Conservation (phyloP, 495 filamentous ascomycete genomes). For the Daldinia loculata region DNA sequence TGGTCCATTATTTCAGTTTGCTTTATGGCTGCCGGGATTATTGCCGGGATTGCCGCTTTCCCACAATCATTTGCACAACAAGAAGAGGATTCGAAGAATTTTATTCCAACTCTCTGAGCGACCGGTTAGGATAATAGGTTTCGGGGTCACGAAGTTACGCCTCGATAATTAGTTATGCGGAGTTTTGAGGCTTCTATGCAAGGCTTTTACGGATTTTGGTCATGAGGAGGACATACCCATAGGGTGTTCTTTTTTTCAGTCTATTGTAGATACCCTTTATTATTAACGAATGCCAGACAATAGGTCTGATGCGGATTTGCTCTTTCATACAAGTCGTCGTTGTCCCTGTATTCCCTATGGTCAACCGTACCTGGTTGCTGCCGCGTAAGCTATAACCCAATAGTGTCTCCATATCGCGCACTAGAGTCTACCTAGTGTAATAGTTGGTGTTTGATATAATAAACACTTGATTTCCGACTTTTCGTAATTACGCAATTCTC, state of each 20-base stretch:
- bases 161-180: background rate
- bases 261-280: conserved; percentile 26
- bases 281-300: conserved; percentile 2
- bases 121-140: background rate
- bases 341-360: background rate
- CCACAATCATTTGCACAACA: conserved; percentile 72
- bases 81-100: conserved; percentile 71
- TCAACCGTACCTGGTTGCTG: background rate
- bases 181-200: background rate
- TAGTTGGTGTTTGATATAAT: background rate
- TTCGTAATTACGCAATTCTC: background rate
- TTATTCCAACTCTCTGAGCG: conserved; percentile 59
- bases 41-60: conserved; percentile 79
- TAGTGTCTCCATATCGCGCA: background rate
- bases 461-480: background rate
- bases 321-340: background rate
- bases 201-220: background rate
- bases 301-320: background rate
- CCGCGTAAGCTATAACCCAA: background rate
- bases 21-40: conserved; percentile 75
- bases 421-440: background rate
- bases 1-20: conserved; percentile 75
- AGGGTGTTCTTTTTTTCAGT: conserved; percentile 9
- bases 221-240: conserved; percentile 9
- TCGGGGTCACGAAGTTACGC: background rate